Conservation (phyloP, 306 rosid species). For the Arachis stenosperma region DNA sequence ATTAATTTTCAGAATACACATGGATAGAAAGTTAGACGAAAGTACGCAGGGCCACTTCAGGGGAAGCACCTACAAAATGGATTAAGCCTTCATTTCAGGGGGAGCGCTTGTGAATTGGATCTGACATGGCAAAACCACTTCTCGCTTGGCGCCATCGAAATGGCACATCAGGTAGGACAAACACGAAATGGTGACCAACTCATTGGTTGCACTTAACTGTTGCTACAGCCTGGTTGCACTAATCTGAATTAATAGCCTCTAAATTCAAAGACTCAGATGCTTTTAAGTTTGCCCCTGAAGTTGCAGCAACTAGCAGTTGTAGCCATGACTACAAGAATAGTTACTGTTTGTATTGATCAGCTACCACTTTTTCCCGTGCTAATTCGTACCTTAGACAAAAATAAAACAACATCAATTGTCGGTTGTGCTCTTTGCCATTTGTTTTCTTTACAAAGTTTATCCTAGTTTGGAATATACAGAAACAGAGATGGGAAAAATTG, state of each 20-base stretch:
- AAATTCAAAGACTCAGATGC: conserved; percentile 85
- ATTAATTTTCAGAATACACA: no score
- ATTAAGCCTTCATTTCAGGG: no score
- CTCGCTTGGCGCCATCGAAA: no score
- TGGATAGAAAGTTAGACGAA: no score
- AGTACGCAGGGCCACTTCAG: no score
- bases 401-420: conserved; percentile 88
- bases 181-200: no score
- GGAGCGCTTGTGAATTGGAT: no score
- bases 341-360: conserved; percentile 85
- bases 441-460: conserved; percentile 90
- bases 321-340: conserved; percentile 88
- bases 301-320: conserved; percentile 85
- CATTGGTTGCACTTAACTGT: conserved; percentile 89
- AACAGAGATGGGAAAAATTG: conserved; percentile 27
- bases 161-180: no score
- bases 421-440: conserved; percentile 94
- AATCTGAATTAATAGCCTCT: conserved; percentile 94
- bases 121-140: no score
- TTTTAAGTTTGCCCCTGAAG: conserved; percentile 90
- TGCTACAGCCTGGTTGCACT: conserved; percentile 88
- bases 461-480: conserved; percentile 54
- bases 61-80: no score
- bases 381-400: conserved; percentile 87
- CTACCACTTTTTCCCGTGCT: conserved; percentile 87